phyloP scores from a whole-genome alignment of 495 filamentous ascomycete species.

The Neurospora tetrasperma region DNA sequence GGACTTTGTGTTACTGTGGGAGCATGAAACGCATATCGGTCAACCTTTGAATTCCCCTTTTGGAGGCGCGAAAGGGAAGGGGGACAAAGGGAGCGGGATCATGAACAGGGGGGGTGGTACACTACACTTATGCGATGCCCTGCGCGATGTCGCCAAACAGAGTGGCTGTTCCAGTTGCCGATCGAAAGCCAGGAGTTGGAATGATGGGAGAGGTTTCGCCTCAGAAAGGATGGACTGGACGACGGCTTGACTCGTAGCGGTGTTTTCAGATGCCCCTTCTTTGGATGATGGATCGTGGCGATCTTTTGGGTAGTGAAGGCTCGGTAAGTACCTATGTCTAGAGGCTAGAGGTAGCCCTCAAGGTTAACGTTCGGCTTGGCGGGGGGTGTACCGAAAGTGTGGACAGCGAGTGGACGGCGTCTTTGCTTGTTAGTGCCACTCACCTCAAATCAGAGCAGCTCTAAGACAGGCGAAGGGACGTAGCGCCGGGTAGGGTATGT shows the following conservation, averaged over 20 bases:
- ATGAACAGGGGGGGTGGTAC: background rate
- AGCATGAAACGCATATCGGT: background rate
- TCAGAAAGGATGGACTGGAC: background rate
- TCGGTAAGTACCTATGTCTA: background rate
- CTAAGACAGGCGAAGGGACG: background rate
- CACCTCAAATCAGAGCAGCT: background rate
- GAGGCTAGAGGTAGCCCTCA: background rate
- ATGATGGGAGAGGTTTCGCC: background rate
- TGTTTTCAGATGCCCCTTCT: background rate
- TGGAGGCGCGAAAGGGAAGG: background rate
- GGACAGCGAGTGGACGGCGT: background rate
- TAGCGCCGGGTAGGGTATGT: background rate
- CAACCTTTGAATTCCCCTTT: background rate
- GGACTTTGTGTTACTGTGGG: background rate
- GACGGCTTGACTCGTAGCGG: background rate
- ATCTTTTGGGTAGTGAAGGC: background rate
- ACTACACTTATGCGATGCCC: background rate
- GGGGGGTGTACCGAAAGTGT: background rate
- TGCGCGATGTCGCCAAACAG: background rate
- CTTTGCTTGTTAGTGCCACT: background rate
- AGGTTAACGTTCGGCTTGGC: background rate
- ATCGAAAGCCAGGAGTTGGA: background rate
- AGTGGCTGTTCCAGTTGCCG: background rate
- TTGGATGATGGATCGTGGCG: background rate
- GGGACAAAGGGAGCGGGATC: background rate